phyloP scores from a whole-genome alignment of 176 grass and related monocot species.

The Aegilops sharonensis region DNA sequence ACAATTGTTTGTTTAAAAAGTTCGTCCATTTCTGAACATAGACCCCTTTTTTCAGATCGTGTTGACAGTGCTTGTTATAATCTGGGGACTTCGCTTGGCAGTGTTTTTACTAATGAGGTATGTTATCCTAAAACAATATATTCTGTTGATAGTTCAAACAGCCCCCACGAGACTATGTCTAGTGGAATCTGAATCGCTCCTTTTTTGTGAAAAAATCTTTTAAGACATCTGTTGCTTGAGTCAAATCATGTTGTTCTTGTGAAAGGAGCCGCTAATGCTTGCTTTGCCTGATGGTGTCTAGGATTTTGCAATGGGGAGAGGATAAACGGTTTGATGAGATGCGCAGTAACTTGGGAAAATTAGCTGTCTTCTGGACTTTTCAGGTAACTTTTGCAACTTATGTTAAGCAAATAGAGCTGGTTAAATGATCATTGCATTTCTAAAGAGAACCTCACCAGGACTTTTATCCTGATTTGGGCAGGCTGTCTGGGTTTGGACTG shows the following conservation, averaged over 20 bases:
- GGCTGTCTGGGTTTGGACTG: slow-evolving; percentile 92
- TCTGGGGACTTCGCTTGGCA: slow-evolving; percentile 88
- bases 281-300: slow-evolving; percentile 29
- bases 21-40: slow-evolving; percentile 27
- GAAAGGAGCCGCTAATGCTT: not conserved
- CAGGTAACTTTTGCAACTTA: slow-evolving; percentile 52
- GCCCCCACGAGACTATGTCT: not conserved
- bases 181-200: not conserved
- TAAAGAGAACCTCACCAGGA: slow-evolving; percentile 1
- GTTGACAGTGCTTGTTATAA: slow-evolving; percentile 61
- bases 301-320: slow-evolving; percentile 94
- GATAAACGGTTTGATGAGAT: slow-evolving; percentile 85
- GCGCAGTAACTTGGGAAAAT: slow-evolving; percentile 69
- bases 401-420: slow-evolving; percentile 11
- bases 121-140: not conserved
- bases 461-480: slow-evolving; percentile 31
- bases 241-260: not conserved
- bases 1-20: not conserved
- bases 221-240: not conserved
- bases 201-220: not conserved
- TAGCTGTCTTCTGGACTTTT: slow-evolving; percentile 84
- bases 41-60: slow-evolving; percentile 59
- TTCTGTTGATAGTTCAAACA: not conserved
- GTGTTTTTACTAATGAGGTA: slow-evolving; percentile 94
- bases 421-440: not conserved